Evolutionary conservation across 176 grass and related monocot species (phyloP).

Genomic region (Oryza nivara): DNA sequence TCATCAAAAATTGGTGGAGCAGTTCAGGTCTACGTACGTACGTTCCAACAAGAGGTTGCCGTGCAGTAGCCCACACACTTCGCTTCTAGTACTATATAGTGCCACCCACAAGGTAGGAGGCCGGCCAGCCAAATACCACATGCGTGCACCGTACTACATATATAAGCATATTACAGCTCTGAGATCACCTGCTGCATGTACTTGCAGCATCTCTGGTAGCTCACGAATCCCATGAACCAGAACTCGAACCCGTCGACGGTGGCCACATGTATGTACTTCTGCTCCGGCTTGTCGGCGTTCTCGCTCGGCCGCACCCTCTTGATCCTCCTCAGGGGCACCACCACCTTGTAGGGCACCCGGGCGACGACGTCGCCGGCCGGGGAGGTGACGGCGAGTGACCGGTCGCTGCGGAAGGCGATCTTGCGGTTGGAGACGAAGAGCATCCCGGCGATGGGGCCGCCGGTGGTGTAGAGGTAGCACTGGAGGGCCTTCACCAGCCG

Average conservation of each 20-base stretch:
- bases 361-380: constrained; percentile 53
- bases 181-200: constrained; percentile 65
- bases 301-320: constrained; percentile 56
- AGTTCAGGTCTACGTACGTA: constrained; percentile 32
- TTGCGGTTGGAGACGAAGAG: constrained; percentile 81
- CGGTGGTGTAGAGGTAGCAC: constrained; percentile 91
- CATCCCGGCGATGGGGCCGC: constrained; percentile 82
- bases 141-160: not conserved
- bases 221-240: constrained; percentile 79
- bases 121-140: no score
- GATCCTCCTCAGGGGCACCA: constrained; percentile 64
- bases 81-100: not conserved
- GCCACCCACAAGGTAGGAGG: not conserved
- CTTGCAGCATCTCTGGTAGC: constrained; percentile 65
- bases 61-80: constrained; percentile 22
- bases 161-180: constrained; percentile 4
- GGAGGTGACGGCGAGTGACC: constrained; percentile 65
- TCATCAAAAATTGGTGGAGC: constrained; percentile 47
- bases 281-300: constrained; percentile 68
- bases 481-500: constrained; percentile 65
- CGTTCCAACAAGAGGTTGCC: constrained; percentile 26
- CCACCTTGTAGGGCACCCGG: constrained; percentile 77
- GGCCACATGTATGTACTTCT: constrained; percentile 79
- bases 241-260: constrained; percentile 76
- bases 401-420: constrained; percentile 89